Evolutionary conservation across 164 flowering plant genomes (phyloP).

Genomic region (Stephania japonica): DNA sequence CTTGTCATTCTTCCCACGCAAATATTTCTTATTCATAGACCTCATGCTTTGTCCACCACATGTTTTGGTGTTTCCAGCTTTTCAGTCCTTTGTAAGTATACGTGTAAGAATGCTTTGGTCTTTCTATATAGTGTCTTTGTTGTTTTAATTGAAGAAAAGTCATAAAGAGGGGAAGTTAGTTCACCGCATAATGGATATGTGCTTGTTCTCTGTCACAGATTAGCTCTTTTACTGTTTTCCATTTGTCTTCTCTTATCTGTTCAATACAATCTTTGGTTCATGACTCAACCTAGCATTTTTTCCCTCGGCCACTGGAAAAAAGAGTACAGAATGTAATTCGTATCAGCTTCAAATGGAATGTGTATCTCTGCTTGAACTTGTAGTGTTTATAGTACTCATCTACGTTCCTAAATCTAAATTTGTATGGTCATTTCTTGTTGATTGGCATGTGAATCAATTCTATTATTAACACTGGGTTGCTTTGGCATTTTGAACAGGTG

Average conservation of each 20-base stretch:
- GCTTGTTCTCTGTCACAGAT: not conserved
- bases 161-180: not conserved
- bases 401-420: not conserved
- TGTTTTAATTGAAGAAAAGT: not conserved
- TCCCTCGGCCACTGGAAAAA: not conserved
- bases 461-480: constrained; percentile 8
- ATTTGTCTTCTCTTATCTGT: not conserved
- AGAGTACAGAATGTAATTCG: not conserved
- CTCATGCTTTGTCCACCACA: not conserved
- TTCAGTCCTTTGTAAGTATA: not conserved
- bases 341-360: not conserved
- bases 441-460: constrained; percentile 11
- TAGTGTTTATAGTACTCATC: not conserved
- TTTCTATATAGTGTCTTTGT: not conserved
- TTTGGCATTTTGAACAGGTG: constrained; percentile 38
- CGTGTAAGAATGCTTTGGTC: not conserved
- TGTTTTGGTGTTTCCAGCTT: not conserved
- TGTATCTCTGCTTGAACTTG: constrained; percentile 1
- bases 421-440: not conserved
- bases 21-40: not conserved
- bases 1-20: not conserved
- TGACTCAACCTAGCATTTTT: not conserved
- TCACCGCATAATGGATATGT: not conserved
- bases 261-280: not conserved
- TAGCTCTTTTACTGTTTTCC: not conserved